Conservation (phyloP, 2,329 filamentous ascomycete genomes). For the Esteya vermicola region DNA sequence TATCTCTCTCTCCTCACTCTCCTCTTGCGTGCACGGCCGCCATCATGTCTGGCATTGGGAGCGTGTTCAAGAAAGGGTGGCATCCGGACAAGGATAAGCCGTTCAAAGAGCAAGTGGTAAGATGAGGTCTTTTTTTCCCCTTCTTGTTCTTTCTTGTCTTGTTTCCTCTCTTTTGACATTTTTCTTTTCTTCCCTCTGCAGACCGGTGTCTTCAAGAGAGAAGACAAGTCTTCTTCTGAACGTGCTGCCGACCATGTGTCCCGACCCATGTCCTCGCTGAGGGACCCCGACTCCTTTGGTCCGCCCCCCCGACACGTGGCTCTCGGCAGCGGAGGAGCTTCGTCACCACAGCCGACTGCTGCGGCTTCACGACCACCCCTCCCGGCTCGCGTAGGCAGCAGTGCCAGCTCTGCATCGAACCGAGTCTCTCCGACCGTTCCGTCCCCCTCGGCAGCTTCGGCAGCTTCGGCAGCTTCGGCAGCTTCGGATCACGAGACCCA, state of each 20-base stretch:
- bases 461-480: too few relatives aligned
- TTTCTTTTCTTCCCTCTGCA: not conserved
- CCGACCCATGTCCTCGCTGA: conserved; percentile 53
- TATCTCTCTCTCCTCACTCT: too few relatives aligned
- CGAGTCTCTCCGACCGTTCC: conserved; percentile 1
- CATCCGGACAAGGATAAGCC: conserved; percentile 30
- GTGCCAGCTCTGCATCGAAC: conserved; percentile 2
- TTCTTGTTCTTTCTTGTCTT: not conserved
- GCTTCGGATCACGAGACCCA: conserved; percentile 18
- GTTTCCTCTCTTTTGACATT: not conserved
- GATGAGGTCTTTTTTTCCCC: conserved; percentile 10
- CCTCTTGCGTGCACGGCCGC: too few relatives aligned
- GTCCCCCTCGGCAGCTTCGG: too few relatives aligned
- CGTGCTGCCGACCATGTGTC: conserved; percentile 23
- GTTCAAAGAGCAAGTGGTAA: conserved; percentile 32
- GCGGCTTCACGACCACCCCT: conserved; percentile 7
- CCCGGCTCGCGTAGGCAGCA: conserved; percentile 9
- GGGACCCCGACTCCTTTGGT: conserved; percentile 64
- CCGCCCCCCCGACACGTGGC: conserved; percentile 58
- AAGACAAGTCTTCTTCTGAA: conserved; percentile 14
- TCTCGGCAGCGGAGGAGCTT: conserved; percentile 7
- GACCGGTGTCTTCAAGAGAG: conserved; percentile 16
- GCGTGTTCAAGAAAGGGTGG: conserved; percentile 22
- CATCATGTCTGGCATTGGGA: conserved; percentile 26
- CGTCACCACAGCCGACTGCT: conserved; percentile 5